Evolutionary conservation across 176 grass and related monocot species (phyloP), one percentile per base, ranked within the genome.

Genomic region (Zea luxurians): DNA sequence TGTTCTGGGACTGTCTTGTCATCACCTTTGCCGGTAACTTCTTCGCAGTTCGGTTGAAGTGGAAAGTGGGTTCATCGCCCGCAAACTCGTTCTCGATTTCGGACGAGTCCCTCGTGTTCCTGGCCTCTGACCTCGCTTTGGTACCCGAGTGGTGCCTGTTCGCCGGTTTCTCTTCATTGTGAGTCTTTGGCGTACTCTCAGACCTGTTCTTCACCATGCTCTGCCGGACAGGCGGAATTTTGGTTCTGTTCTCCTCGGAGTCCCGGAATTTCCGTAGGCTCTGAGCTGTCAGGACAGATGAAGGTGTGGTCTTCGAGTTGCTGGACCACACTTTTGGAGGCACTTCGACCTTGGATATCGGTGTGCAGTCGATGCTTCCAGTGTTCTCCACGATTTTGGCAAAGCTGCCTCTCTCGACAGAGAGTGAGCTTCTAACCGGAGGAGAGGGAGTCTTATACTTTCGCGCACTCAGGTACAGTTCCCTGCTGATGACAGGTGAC

Each of bases 361-460:
- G 83, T 46, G 75, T 92, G 17, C 88, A 83, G 13, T 88, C 73
- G 2, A 83, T 52, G 35, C 55, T 83, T 38, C 84, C 84, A 1
- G 70, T 74, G 72, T 83, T 92, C 37, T 85, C 80, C 13, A 53
- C 74, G 10, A 43, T 80, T 74, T 76, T 90, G 13, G 65, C 47
- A 48, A 85, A 58, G 43, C 62, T 15, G 35, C 66, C 76, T 80
- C 80, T 78, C 70, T 89, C 93, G 17, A 78, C 58, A 71, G 89
- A 90, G 17, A 89, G 68, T 49, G 93, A 96, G 34, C 78, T 81
- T 80, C 87, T 84, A 35, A 90, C 59, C 8, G 81, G 80, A 74
- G 88, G 91, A 15, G 91, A 90, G 21, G 85, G 84, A 44, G 87
- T 89, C 66, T 84, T 96, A 3, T 66, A 78, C 76, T 85, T 92